Base-by-base conservation (phyloP, 306 rosid genomes). In the Lablab purpureus region DNA sequence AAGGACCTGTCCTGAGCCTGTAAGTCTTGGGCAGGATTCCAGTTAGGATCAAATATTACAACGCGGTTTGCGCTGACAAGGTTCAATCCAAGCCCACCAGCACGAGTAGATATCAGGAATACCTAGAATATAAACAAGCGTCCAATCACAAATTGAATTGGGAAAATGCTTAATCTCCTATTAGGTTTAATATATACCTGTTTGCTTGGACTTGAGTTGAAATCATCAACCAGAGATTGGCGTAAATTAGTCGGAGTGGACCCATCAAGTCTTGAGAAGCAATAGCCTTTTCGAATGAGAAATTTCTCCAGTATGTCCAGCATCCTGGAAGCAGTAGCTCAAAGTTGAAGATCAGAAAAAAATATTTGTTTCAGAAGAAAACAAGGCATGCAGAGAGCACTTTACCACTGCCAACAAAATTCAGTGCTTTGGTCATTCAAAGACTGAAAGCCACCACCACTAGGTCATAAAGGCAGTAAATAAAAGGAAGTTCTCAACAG, bases 1-100 rank as follows among this genome's bases (percentile, higher is more conserved):
- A 94, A 94, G 56, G 98, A 94, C 86, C 98, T 87, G 84, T 94
- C 98, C 71, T 94, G 97, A 32, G 98, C 98, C 83, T 94, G 98
- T 79, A 92, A 89, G 78, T 91, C 98, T 84, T 92, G 98, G 28
- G 98, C 93, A 60, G 98, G 98, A 83, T 94, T 94, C 98, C 98
- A 94, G 86, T 91, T 94, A 76, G 97, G 98, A 86, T 94, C 98
- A 70, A 94, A 94, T 82, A 92, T 87, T 64, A 94, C 98, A 18
- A 92, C 98, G 18, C 98, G 97, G 86, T 92, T 94, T 55, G 97
- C 98, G 71, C 97, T 92, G 27, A 94, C 98, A 81, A 94, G 98
- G 88, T 94, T 94, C 90, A 94, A 80, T 66, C 97, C 98, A 81
- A 94, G 97, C 51, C 98, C 97, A 34, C 97, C 97, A 22, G 98